Base-by-base conservation (phyloP, 768 basidiomycete genomes). In the Rhodosporidiobolus odoratus region DNA sequence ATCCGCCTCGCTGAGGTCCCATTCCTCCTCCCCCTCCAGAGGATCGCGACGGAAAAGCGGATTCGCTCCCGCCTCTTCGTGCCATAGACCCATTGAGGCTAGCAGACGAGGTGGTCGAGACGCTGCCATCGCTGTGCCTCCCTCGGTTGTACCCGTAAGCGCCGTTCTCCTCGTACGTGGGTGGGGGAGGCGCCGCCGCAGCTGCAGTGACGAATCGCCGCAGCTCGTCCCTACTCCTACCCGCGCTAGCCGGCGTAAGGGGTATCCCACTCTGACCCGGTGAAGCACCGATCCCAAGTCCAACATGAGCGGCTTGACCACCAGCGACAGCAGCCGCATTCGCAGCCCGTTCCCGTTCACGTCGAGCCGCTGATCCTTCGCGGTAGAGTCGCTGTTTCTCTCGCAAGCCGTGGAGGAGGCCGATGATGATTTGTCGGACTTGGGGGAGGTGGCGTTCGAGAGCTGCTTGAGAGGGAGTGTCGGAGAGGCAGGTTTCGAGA, bases 371-470 rank as follows among this genome's bases (percentile, higher is more conserved):
- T 4, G 68, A 66, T 1, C 70, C 69, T 5, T 75, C 85, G 32
- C 92, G 87, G 80, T 95, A 96, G 73, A 87, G 83, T 47, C 89
- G 87, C 80, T 99, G 95, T 80, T 97, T 97, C 58, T 82, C 85
- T 60, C 94, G 89, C n/a, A 99, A 83, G 21, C 94, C 95, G 76
- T 92, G 89, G 38, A 99, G 80, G n/a, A 99, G 83, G 77, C 85
- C 87, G 43, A 92, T 94, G 78, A 98, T 97, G 78, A 96, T 95
- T 76, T 85, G 84, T 62, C 95, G 88, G 57, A 99, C 94, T 73
- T 85, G 86, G 34, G 95, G 95, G 6, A 97, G 86, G 81, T 91
- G 96, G 2, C 88, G 82, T 56, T 93, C 90, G 60, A 99, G 87
- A 72, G 89, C 93, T 62, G 90, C 87, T 7, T 85, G 83, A 2